These are phyloP conservation scores for Boletus eberwhitei DNA, from an alignment of 768 basidiomycete species.

Conservation along the genomic window DNA sequence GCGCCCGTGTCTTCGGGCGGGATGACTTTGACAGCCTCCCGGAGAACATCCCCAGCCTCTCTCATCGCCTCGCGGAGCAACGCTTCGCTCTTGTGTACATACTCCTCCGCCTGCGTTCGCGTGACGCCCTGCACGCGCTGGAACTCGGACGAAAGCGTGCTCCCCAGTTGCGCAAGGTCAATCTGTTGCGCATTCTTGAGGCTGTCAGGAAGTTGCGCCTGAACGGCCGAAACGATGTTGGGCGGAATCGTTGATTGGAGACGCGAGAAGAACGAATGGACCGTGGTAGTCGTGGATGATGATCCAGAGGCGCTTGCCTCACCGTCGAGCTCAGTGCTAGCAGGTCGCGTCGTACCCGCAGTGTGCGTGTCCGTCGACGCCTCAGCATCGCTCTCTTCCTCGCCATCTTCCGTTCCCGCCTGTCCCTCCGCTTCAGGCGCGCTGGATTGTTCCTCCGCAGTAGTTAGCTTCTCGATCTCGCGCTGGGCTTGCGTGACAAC, in stretches of 20 bases:
- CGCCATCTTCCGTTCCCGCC: conserved; percentile 12
- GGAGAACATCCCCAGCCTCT: conserved; percentile 77
- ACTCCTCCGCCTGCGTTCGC: conserved; percentile 78
- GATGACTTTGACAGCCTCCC: conserved; percentile 89
- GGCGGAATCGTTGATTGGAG: conserved; percentile 75
- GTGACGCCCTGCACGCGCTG: conserved; percentile 73
- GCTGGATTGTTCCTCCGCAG: conserved; percentile 27
- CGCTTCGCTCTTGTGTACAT: conserved; percentile 70
- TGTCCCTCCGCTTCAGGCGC: conserved; percentile 4
- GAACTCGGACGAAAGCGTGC: conserved; percentile 61
- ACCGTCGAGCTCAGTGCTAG: conserved; percentile 14
- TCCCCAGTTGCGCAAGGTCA: conserved; percentile 66
- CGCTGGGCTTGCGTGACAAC: conserved; percentile 80
- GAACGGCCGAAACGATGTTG: conserved; percentile 65
- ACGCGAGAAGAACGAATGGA: conserved; percentile 58
- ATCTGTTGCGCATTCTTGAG: conserved; percentile 60
- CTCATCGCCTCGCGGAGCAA: conserved; percentile 66
- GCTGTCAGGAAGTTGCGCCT: conserved; percentile 64
- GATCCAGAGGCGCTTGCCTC: conserved; percentile 15
- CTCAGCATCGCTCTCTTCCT: conserved; percentile 24
- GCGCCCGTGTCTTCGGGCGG: conserved; percentile 61
- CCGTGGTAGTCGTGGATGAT: conserved; percentile 17
- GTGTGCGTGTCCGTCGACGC: conserved; percentile 28
- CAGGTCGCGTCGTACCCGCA: conserved; percentile 17
- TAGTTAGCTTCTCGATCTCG: conserved; percentile 61